Conservation (phyloP, 257 asterid genomes). For the Solanum sitiens region DNA sequence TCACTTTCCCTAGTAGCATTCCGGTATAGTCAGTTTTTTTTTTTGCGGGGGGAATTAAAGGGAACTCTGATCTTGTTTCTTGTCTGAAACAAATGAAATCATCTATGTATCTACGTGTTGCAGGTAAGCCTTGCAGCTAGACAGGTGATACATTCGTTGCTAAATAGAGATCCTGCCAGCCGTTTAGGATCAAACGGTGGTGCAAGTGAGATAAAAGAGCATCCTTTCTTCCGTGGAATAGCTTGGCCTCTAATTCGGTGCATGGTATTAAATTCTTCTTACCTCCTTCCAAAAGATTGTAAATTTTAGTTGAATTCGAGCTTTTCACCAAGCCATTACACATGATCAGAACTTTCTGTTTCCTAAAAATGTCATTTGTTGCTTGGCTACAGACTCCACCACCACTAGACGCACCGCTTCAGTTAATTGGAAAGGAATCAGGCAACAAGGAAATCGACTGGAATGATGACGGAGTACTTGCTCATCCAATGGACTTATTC, state of each 20-base stretch:
- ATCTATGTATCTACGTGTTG: conserved; percentile 2
- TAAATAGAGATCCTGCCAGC: conserved; percentile 67
- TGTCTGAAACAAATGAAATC: background rate
- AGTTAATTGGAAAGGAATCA: conserved; percentile 56
- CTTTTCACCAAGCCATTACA: background rate
- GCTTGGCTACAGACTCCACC: conserved; percentile 66
- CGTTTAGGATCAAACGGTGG: conserved; percentile 90
- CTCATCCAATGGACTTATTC: conserved; percentile 57
- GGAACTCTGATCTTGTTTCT: background rate
- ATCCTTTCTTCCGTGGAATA: conserved; percentile 77
- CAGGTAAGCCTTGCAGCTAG: conserved; percentile 75
- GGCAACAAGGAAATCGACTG: conserved; percentile 47
- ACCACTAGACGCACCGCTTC: conserved; percentile 62
- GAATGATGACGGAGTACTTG: conserved; percentile 79
- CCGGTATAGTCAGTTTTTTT: conserved; percentile 34
- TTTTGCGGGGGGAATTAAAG: background rate
- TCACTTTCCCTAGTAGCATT: conserved; percentile 96
- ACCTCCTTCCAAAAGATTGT: background rate
- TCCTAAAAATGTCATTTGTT: background rate
- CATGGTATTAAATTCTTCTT: conserved; percentile 44
- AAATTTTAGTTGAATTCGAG: background rate
- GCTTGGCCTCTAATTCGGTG: conserved; percentile 89
- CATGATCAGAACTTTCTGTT: background rate
- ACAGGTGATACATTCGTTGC: conserved; percentile 68
- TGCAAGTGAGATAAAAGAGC: conserved; percentile 82